Conservation (phyloP, 225 moss, liverwort and hornwort species). For the Straminergon stramineum region DNA sequence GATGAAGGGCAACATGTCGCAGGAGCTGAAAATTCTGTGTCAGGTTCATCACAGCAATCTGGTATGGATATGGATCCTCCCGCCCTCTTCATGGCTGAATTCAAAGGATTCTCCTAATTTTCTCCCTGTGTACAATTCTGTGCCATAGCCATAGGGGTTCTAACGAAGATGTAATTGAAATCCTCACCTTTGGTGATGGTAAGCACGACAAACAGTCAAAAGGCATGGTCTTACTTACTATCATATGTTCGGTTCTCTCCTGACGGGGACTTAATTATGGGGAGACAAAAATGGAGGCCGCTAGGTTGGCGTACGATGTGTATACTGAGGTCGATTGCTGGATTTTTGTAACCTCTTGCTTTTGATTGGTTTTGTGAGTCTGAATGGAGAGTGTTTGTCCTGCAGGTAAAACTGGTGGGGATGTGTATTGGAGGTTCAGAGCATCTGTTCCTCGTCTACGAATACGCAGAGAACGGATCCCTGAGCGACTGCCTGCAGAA, state of each 20-base stretch:
- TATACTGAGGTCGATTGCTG: neutral
- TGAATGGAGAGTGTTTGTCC: neutral
- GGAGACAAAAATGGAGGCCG: neutral
- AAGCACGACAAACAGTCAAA: neutral
- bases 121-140: neutral
- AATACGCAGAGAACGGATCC: constrained; percentile 87
- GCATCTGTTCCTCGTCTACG: constrained; percentile 70
- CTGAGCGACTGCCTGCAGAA: constrained; percentile 54
- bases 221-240: too few relatives aligned
- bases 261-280: neutral
- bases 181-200: neutral
- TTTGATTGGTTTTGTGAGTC: neutral
- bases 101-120: neutral
- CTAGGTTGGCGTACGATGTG: neutral
- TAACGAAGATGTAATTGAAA: neutral
- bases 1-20: constrained; percentile 85
- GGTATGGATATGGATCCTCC: neutral
- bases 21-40: constrained; percentile 88
- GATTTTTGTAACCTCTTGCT: neutral
- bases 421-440: constrained; percentile 67
- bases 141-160: neutral
- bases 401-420: constrained; percentile 66
- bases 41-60: constrained; percentile 93
- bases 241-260: neutral
- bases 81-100: neutral